Evolutionary conservation across 768 basidiomycete genomes (phyloP).

Genomic region (Pholiota microspora): DNA sequence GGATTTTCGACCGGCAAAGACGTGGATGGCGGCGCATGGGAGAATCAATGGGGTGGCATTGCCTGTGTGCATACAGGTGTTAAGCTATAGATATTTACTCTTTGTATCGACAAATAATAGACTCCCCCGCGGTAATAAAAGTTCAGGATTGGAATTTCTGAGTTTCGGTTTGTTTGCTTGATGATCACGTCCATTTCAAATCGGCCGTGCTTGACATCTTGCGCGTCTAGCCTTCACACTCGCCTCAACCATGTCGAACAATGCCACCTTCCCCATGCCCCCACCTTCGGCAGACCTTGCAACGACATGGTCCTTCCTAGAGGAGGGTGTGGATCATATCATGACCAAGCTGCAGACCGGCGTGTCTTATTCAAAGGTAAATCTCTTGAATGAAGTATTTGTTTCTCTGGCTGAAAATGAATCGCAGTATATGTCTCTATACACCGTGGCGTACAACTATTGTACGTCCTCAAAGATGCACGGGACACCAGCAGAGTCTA

Average conservation of each 20-base stretch:
- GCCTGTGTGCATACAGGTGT: slow-evolving; percentile 84
- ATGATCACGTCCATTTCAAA: slow-evolving; percentile 17
- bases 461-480: slow-evolving; percentile 89
- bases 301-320: slow-evolving; percentile 87
- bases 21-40: slow-evolving; percentile 82
- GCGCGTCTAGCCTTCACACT: slow-evolving; percentile 9
- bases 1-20: slow-evolving; percentile 77
- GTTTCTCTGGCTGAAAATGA: slow-evolving; percentile 7
- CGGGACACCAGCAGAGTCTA: slow-evolving; percentile 39
- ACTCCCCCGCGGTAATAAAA: too few species aligned
- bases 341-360: slow-evolving; percentile 90
- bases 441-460: slow-evolving; percentile 97
- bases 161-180: slow-evolving; percentile 26
- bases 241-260: slow-evolving; percentile 31
- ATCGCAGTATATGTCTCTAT: slow-evolving; percentile 75
- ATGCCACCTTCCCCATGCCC: slow-evolving; percentile 52
- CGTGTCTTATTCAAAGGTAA: slow-evolving; percentile 75
- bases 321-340: slow-evolving; percentile 88
- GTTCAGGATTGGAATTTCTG: background rate
- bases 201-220: background rate
- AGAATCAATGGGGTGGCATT: slow-evolving; percentile 84
- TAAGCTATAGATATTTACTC: slow-evolving; percentile 49
- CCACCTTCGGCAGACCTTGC: slow-evolving; percentile 67
- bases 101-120: too few species aligned
- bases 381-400: background rate